Percentiles rank a stretch among this genome's conserved stretches.
Evolutionary conservation across 805 yeast species (phyloP).

Genomic region (Candida rishiriensis): DNA sequence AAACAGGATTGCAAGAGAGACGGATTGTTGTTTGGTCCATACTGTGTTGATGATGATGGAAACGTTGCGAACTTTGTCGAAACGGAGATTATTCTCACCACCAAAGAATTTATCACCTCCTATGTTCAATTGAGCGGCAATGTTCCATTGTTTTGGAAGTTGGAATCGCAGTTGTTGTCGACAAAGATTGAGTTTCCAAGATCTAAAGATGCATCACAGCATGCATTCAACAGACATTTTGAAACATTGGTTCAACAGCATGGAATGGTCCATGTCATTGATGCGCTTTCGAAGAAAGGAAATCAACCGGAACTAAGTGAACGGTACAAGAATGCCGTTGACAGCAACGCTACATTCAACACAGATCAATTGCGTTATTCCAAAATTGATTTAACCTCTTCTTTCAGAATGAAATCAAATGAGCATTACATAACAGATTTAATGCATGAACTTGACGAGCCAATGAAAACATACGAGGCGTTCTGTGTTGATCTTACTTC

Average conservation of each 20-base stretch:
- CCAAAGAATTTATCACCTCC: slow-evolving; percentile 37
- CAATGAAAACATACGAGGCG: slow-evolving; percentile 43
- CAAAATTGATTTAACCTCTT: slow-evolving; percentile 33
- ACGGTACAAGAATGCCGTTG: slow-evolving; percentile 30
- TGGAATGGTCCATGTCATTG: slow-evolving; percentile 47
- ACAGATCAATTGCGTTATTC: slow-evolving; percentile 25
- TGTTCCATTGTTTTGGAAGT: slow-evolving; percentile 52
- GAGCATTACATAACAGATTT: slow-evolving; percentile 20
- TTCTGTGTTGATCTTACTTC: slow-evolving; percentile 36
- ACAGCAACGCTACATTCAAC: slow-evolving; percentile 7
- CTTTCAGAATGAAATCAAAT: slow-evolving; percentile 31
- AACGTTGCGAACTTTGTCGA: slow-evolving; percentile 49
- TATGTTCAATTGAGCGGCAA: slow-evolving; percentile 48
- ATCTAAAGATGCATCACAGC: slow-evolving; percentile 50
- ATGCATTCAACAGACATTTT: slow-evolving; percentile 48
- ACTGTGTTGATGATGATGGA: slow-evolving; percentile 56
- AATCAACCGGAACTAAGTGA: slow-evolving; percentile 44
- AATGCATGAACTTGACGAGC: slow-evolving; percentile 17
- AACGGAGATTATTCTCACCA: slow-evolving; percentile 44
- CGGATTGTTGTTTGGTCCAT: slow-evolving; percentile 51
- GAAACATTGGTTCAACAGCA: slow-evolving; percentile 42
- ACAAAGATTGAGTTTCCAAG: slow-evolving; percentile 45
- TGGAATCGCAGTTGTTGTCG: slow-evolving; percentile 40
- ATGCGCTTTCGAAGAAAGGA: slow-evolving; percentile 38
- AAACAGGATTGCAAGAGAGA: slow-evolving; percentile 44